phyloP scores from a whole-genome alignment of 352 stramenopile genomes.

The Phytophthora colocasiae region DNA sequence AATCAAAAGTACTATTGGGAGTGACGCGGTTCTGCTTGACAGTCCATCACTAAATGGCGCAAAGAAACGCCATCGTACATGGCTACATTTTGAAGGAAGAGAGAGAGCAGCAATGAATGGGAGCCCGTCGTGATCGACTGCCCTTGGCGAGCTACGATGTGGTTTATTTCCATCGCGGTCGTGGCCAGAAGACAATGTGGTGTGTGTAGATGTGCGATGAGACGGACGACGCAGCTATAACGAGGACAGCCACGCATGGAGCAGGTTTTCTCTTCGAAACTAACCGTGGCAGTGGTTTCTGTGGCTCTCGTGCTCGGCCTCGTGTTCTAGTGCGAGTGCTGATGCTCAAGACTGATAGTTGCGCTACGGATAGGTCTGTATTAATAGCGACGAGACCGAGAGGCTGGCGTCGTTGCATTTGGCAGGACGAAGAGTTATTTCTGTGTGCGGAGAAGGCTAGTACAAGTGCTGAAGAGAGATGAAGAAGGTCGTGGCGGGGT shows the following conservation, averaged over 20 bases:
- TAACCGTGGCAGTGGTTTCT: conserved; percentile 41
- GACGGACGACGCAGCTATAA: conserved; percentile 19
- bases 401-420: conserved; percentile 34
- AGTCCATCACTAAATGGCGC: conserved; percentile 10
- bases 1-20: conserved; percentile 20
- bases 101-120: not conserved
- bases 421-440: conserved; percentile 38
- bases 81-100: conserved; percentile 10
- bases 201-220: conserved; percentile 11
- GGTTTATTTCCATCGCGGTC: conserved; percentile 18
- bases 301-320: conserved; percentile 3
- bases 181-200: conserved; percentile 6
- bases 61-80: conserved; percentile 19
- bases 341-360: conserved; percentile 1
- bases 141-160: not conserved
- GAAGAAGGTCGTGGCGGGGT: conserved; percentile 42
- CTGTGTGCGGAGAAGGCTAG: conserved; percentile 25
- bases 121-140: not conserved
- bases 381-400: conserved; percentile 38
- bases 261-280: conserved; percentile 8
- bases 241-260: conserved; percentile 1
- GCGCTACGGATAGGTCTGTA: conserved; percentile 12
- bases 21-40: conserved; percentile 26
- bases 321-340: conserved; percentile 12
- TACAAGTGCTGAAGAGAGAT: conserved; percentile 2